phyloP scores from a whole-genome alignment of 257 asterid species.

The Solanum virginianum region DNA sequence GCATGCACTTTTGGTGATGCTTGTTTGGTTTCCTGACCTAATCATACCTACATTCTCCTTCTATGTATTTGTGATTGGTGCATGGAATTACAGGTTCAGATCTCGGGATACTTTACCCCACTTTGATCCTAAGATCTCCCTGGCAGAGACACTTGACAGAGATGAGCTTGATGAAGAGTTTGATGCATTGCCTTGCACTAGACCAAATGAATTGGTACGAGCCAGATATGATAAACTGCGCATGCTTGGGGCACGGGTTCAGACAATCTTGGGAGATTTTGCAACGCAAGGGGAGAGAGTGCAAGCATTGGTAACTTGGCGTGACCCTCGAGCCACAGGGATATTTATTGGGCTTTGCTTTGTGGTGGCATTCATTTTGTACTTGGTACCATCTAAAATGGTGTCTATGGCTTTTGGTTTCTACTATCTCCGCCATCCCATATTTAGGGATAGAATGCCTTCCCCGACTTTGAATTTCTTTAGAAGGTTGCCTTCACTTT shows the following conservation, averaged over 20 bases:
- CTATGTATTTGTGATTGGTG: conserved; percentile 63
- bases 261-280: conserved; percentile 54
- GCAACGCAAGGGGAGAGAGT: conserved; percentile 82
- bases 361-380: conserved; percentile 45
- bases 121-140: conserved; percentile 53
- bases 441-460: conserved; percentile 82
- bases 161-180: conserved; percentile 86
- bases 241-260: conserved; percentile 73
- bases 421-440: conserved; percentile 73
- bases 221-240: conserved; percentile 60
- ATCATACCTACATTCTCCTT: conserved; percentile 63
- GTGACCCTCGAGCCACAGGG: conserved; percentile 92
- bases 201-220: conserved; percentile 49
- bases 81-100: conserved; percentile 72
- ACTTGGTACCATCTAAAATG: conserved; percentile 69
- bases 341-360: conserved; percentile 65
- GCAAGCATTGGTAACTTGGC: conserved; percentile 81
- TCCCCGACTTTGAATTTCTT: conserved; percentile 78
- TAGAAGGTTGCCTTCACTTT: conserved; percentile 68
- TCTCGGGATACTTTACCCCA: conserved; percentile 42
- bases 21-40: conserved; percentile 75
- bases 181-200: conserved; percentile 47
- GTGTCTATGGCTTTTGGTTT: conserved; percentile 90
- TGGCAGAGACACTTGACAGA: conserved; percentile 44
- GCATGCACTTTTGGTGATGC: conserved; percentile 51